Evolutionary conservation across 208 protist species (phyloP).

Genomic region (Angomonas ambiguus): DNA sequence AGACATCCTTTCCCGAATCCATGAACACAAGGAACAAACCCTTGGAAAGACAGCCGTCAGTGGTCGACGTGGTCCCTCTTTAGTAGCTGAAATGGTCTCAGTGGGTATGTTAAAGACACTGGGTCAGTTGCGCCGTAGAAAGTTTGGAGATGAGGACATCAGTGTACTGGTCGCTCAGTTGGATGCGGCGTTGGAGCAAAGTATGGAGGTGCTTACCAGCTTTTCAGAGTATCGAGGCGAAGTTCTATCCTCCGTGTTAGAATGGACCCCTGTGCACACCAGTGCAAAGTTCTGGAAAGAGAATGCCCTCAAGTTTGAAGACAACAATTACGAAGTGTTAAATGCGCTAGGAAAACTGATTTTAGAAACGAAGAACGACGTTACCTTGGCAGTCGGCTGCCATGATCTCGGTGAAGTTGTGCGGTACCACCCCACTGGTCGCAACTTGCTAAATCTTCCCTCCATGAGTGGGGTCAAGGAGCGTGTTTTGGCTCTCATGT

Average conservation of each 20-base stretch:
- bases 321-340: slow-evolving; percentile 88
- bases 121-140: slow-evolving; percentile 62
- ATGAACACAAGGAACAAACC: slow-evolving; percentile 19
- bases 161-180: slow-evolving; percentile 59
- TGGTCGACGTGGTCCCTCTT: slow-evolving; percentile 45
- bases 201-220: slow-evolving; percentile 88
- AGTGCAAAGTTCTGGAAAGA: slow-evolving; percentile 93
- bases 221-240: slow-evolving; percentile 92
- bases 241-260: slow-evolving; percentile 77
- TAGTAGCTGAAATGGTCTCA: slow-evolving; percentile 88
- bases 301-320: slow-evolving; percentile 85
- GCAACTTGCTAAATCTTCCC: slow-evolving; percentile 62
- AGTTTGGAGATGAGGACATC: slow-evolving; percentile 92
- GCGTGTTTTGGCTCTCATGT: slow-evolving; percentile 84
- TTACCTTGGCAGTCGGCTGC: slow-evolving; percentile 82
- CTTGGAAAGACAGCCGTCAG: background rate
- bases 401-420: slow-evolving; percentile 92
- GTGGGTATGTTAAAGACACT: slow-evolving; percentile 90
- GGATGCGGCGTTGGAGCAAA: slow-evolving; percentile 59
- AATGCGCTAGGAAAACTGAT: slow-evolving; percentile 83
- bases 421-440: slow-evolving; percentile 87
- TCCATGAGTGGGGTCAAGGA: slow-evolving; percentile 81
- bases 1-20: slow-evolving; percentile 33
- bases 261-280: slow-evolving; percentile 92
- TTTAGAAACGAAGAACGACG: slow-evolving; percentile 44